phyloP scores from a whole-genome alignment of 2,329 filamentous ascomycete species.

The Lachnellula hyalina region DNA sequence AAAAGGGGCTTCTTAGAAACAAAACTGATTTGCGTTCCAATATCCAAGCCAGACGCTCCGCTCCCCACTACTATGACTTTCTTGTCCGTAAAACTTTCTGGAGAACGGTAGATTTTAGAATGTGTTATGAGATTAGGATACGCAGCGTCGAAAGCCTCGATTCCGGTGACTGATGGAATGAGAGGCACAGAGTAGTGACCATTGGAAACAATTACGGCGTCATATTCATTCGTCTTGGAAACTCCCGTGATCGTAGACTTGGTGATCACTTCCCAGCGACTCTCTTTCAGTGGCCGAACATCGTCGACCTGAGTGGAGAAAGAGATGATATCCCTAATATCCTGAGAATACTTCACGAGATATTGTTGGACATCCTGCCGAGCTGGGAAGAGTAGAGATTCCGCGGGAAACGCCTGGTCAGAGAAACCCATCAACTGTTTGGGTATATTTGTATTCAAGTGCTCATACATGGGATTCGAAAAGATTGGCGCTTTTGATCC shows the following conservation, averaged over 20 bases:
- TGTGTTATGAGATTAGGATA: conserved; percentile 62
- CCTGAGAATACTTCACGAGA: conserved; percentile 59
- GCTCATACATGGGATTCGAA: conserved; percentile 77
- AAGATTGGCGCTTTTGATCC: conserved; percentile 47
- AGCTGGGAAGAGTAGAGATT: conserved; percentile 67
- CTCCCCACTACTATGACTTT: conserved; percentile 83
- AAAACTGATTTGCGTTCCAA: conserved; percentile 67
- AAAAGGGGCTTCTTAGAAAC: conserved; percentile 57
- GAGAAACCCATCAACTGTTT: conserved; percentile 75
- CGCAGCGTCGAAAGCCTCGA: conserved; percentile 51
- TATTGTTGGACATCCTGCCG: conserved; percentile 69
- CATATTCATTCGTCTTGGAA: conserved; percentile 38
- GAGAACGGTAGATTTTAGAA: conserved; percentile 73
- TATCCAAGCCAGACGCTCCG: conserved; percentile 77
- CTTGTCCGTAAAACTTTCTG: conserved; percentile 57
- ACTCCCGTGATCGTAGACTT: conserved; percentile 25
- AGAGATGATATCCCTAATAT: conserved; percentile 60
- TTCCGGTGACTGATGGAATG: conserved; percentile 57
- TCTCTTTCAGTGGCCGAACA: conserved; percentile 38
- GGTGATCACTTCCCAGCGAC: conserved; percentile 50
- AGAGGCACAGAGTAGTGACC: conserved; percentile 70
- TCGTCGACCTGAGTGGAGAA: conserved; percentile 68
- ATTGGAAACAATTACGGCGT: conserved; percentile 70
- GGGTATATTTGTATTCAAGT: conserved; percentile 82
- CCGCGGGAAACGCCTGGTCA: conserved; percentile 59